Evolutionary conservation across 768 basidiomycete genomes (phyloP), one percentile per base, ranked within the genome.

Genomic region (Auricularia sp.): DNA sequence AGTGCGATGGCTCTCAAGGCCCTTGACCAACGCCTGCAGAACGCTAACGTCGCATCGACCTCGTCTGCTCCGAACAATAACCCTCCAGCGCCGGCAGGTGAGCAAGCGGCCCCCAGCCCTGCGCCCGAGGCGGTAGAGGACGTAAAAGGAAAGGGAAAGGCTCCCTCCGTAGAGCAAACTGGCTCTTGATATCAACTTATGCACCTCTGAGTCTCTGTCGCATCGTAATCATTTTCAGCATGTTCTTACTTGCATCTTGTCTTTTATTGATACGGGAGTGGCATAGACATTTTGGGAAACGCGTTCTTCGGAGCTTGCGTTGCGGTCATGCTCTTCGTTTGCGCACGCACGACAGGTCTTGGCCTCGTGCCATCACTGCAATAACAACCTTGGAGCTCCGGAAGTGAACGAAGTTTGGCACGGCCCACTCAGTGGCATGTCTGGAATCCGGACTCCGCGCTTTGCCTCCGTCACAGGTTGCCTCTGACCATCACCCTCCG

Each of bases 1-100:
- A 97, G 96, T 69, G 93, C 95, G 1, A 85, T 99, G 80, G 97
- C 97, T 36, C 78, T 99, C 70, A 97, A 98, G 74, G 97, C 97
- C 3, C 83, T 99, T 42, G 97, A 99, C 70, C 94, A 97, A 70
- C 84, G 94, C 36, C 74, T 98, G 62, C 66, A 64, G 61, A 66
- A 66, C 33, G 63, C 66, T 1, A 63, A 63, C 21, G 66, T 63
- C 3, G 54, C 66, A 12, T 36, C 62, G 18, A 51, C 62, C 14
- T 43, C 56, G 23, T 14, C 56, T 59, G 29, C 56, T 23, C 56
- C 56, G 29, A 14, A 5, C 11, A 29, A 21, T 7, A 29, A 21
- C 14, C 16, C 56, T 14, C 34, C 56, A n/a, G 29, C 56, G 14
- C 16, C 56, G 12, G 3, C 56, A 4, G 29, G 6, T 2, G 56